Evolutionary conservation across 176 grass and related monocot species (phyloP), one percentile per base, ranked within the genome.

Genomic region (Eleusine indica): DNA sequence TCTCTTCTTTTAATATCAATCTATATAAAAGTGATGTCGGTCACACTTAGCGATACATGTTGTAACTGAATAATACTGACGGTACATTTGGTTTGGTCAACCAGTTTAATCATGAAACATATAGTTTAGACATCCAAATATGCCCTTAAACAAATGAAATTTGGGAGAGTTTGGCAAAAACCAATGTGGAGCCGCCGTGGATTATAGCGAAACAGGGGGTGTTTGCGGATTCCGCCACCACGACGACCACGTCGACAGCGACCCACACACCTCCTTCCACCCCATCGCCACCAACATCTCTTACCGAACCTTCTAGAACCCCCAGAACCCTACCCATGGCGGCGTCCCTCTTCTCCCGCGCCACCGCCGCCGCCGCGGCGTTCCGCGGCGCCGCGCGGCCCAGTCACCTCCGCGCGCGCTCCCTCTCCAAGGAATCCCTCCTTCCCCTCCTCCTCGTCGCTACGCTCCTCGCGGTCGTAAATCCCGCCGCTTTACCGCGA

Each of bases 371-470:
- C 48, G 85, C 47, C 85, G 90, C 63, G 81, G 87, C 57, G 75
- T 10, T 47, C 76, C 65, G 75, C 72, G n/a, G 73, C 66, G 37
- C 67, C 6, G 13, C 21, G 15, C 81, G 15, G 10, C 44, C 44
- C 9, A 47, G 9, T 8, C 44, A 47, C 28, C 79, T 44, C 80
- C 74, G 87, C 81, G 15, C 17, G 68, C 9, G 32, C 54, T 13
- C 30, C 52, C n/a, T 83, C 35, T 43, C 79, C 71, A 85, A 94
- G 91, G 94, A 97, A 97, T 84, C 78, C 73, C 85, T 60, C 70
- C 89, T 93, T 94, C 81, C 73, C 52, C 78, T 16, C 0, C 80
- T 64, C 0, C 64, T 80, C 18, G 70, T 94, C 80, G 86, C 81
- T 77, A 82, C 83, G 72, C 88, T 80, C 69, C 85, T 49, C 84